Evolutionary conservation across 2,329 filamentous ascomycete species (phyloP).

Genomic region (Metarhizium rileyi): DNA sequence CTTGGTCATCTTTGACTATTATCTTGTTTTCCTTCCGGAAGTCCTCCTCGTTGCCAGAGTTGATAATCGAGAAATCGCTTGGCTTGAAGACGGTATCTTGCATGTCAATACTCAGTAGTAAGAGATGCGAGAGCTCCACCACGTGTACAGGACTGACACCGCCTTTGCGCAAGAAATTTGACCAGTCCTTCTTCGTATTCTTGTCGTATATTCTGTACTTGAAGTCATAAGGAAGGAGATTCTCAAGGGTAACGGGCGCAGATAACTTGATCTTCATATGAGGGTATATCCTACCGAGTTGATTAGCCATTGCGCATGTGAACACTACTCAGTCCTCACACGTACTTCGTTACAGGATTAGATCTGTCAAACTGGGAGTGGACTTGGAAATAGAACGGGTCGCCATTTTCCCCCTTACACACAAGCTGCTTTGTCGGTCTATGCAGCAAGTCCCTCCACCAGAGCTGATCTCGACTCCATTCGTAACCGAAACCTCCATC

Average conservation of each 20-base stretch:
- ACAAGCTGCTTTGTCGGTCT: conserved; percentile 77
- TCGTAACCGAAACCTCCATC: conserved; percentile 95
- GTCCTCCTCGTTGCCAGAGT: conserved; percentile 76
- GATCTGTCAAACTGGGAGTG: conserved; percentile 76
- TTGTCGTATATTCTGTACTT: conserved; percentile 99
- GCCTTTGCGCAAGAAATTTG: conserved; percentile 92
- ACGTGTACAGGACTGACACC: conserved; percentile 96
- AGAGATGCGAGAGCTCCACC: conserved; percentile 85
- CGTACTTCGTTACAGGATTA: conserved; percentile 67
- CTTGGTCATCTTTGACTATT: conserved; percentile 75
- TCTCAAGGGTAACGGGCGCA: conserved; percentile 88
- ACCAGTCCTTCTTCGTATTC: conserved; percentile 98
- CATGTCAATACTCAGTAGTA: conserved; percentile 90
- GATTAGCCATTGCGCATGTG: background rate
- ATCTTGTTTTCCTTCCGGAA: conserved; percentile 76
- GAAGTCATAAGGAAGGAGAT: conserved; percentile 93
- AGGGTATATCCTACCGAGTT: conserved; percentile 58
- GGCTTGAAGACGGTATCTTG: conserved; percentile 91
- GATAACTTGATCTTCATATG: conserved; percentile 91
- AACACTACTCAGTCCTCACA: conserved; percentile 4
- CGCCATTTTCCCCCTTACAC: conserved; percentile 76
- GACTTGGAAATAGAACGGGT: conserved; percentile 95
- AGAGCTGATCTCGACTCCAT: conserved; percentile 83
- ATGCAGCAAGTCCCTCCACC: conserved; percentile 87
- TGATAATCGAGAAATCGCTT: conserved; percentile 96